phyloP scores from a whole-genome alignment of 768 basidiomycete genomes.

The Ramaria rubella region DNA sequence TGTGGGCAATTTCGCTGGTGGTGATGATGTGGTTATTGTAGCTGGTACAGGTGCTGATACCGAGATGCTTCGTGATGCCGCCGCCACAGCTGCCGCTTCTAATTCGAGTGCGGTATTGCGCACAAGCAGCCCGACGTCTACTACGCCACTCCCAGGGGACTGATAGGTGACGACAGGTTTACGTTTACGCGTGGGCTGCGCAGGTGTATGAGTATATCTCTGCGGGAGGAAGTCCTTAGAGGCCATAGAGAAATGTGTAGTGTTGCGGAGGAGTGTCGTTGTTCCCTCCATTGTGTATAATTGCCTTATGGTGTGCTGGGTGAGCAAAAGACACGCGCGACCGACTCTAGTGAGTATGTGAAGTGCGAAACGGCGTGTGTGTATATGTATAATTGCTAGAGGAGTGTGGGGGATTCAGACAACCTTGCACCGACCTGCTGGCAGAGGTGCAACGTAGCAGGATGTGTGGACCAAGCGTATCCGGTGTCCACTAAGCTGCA shows the following conservation, averaged over 20 bases:
- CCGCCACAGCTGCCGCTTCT: conserved; percentile 9
- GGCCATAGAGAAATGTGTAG: background rate
- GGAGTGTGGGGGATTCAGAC: background rate
- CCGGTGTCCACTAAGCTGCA: background rate
- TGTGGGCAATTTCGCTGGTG: background rate
- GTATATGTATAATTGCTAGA: background rate
- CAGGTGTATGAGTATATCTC: background rate
- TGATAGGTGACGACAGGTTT: conserved; percentile 55
- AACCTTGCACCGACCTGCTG: background rate
- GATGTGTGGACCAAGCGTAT: background rate
- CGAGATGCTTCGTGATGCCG: background rate
- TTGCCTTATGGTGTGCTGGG: background rate
- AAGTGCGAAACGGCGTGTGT: background rate
- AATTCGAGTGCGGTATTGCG: conserved; percentile 10
- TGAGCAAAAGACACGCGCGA: background rate
- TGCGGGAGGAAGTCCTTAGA: conserved; percentile 2
- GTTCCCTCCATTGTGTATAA: background rate
- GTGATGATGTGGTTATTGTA: background rate
- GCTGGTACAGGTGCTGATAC: background rate
- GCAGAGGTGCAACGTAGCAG: background rate
- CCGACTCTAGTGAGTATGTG: background rate
- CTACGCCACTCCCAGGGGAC: conserved; percentile 41
- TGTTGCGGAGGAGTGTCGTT: background rate
- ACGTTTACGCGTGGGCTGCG: conserved; percentile 34
- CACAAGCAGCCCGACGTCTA: conserved; percentile 13